Base-by-base conservation (phyloP, 148 eudicot genomes). In the Spergularia bocconei region DNA sequence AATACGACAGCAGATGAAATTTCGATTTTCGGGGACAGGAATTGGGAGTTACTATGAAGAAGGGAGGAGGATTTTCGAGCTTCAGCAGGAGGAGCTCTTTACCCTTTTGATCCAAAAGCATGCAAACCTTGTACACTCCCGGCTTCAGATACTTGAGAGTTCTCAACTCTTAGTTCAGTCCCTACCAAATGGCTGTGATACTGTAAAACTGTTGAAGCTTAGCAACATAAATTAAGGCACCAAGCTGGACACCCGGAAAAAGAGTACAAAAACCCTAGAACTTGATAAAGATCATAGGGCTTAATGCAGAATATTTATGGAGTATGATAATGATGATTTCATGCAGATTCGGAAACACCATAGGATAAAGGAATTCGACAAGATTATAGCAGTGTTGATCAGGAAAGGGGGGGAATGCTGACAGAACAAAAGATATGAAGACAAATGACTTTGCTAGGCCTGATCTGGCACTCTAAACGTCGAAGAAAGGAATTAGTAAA, bases 1-100 rank as follows among this genome's bases (percentile, higher is more conserved):
- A 78, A 81, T 74, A n/a, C 87, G 58, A 80, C 87, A 0, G 85
- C 82, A 6, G 93, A 89, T 73, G 73, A 84, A 7, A 86, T 89
- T 57, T 89, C 93, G 14, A 78, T n/a, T n/a, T n/a, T n/a, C n/a
- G n/a, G n/a, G 84, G 53, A 76, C 87, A 21, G 86, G 84, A 11
- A 87, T 87, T 79, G 90, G 90, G 56, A 89, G 87, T 79, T 82
- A 62, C 80, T 89, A 64, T 59, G 85, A 82, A 81, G 82, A 84
- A 77, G 90, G 93, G 20, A 84, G 68, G 60, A 75, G 79, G 67
- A 81, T 89, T 61, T 84, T 89, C 47, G 50, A 76, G 75, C 85
- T 87, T 53, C 90, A 87, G 61, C 84, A 85, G 58, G 89, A 87
- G 75, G n/a, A n/a, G n/a, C n/a, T n/a, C n/a, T n/a, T n/a, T n/a